Evolutionary conservation across 768 basidiomycete species (phyloP).

Genomic region (Suillus subalutaceus): DNA sequence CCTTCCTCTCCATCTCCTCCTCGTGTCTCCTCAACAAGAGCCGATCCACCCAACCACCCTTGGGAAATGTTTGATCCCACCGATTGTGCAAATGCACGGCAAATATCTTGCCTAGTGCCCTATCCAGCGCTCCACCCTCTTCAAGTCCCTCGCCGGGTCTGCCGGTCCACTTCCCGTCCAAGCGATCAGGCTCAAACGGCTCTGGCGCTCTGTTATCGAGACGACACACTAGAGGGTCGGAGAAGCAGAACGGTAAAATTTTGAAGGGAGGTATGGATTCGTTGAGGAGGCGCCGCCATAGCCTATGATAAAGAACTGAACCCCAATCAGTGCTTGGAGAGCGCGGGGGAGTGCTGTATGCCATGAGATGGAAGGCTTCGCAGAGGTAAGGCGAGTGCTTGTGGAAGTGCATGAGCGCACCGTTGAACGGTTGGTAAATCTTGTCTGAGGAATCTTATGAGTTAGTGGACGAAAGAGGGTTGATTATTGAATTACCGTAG

Average conservation of each 20-base stretch:
- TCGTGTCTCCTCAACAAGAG: conserved; percentile 72
- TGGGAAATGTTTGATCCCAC: conserved; percentile 88
- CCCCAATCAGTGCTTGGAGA: conserved; percentile 93
- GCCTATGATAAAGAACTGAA: conserved; percentile 84
- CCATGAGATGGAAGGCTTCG: conserved; percentile 94
- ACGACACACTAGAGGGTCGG: conserved; percentile 87
- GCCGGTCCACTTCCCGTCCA: conserved; percentile 66
- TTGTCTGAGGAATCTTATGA: conserved; percentile 50
- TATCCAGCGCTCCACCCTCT: conserved; percentile 65
- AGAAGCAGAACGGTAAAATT: conserved; percentile 95
- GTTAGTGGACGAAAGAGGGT: background rate
- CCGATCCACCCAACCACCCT: conserved; percentile 86
- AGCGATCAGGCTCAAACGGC: conserved; percentile 69
- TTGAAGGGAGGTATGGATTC: conserved; percentile 82
- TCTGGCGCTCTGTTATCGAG: conserved; percentile 92
- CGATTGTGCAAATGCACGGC: conserved; percentile 94
- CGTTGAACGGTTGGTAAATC: conserved; percentile 80
- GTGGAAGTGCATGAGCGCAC: conserved; percentile 92
- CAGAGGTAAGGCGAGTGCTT: conserved; percentile 93
- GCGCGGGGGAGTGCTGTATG: conserved; percentile 70
- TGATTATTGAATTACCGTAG: conserved; percentile 62
- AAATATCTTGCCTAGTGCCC: conserved; percentile 72
- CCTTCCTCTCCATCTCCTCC: conserved; percentile 24
- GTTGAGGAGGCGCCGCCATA: conserved; percentile 83
- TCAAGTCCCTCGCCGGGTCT: conserved; percentile 52